Evolutionary conservation across 2,329 filamentous ascomycete genomes (phyloP), one percentile per base, ranked within the genome.

Genomic region (Apiospora marii): DNA sequence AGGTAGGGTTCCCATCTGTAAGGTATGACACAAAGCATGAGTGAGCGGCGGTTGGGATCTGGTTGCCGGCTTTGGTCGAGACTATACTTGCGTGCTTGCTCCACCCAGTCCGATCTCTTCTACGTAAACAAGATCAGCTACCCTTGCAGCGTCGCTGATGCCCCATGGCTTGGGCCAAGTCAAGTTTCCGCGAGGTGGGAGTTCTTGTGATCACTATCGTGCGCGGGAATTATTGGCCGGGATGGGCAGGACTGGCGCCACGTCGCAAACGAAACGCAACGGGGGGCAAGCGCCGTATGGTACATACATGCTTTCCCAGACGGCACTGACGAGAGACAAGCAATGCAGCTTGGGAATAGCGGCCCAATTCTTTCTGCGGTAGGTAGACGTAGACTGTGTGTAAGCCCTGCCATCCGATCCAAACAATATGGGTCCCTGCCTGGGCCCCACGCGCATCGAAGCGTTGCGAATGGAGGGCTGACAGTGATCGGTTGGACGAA

Each of bases 211-310:
- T 72, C 73, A 69, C 14, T 70, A 69, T 73, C 71, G 71, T 74
- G 73, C 71, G 70, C 72, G 48, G 67, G 71, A 44, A 64, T 70
- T 27, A 72, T 74, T 74, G 73, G 70, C 48, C 69, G 69, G 67
- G 58, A 14, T 34, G 44, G 71, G 46, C 64, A 51, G 67, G 71
- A 74, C 73, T 74, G 73, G 73, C 73, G 73, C 73, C 73, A 74
- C 73, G 73, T 74, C 51, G 72, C 73, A 71, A 71, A 48, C 48
- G 68, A 34, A 64, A 61, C 49, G 24, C 24, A 67, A 37, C 64
- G 64, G 72, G 43, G 72, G 70, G 58, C 34, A 64, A 64, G 58
- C 53, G 58, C 58, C 30, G 30, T 64, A 37, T 30, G 27, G 27
- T 30, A 30, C 27, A 30, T 30, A 30, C 27, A 2, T 30, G 58